Evolutionary conservation across 1,139 yeast genomes (phyloP), one percentile per base, ranked within the genome.

Genomic region (Pichia cactophila): DNA sequence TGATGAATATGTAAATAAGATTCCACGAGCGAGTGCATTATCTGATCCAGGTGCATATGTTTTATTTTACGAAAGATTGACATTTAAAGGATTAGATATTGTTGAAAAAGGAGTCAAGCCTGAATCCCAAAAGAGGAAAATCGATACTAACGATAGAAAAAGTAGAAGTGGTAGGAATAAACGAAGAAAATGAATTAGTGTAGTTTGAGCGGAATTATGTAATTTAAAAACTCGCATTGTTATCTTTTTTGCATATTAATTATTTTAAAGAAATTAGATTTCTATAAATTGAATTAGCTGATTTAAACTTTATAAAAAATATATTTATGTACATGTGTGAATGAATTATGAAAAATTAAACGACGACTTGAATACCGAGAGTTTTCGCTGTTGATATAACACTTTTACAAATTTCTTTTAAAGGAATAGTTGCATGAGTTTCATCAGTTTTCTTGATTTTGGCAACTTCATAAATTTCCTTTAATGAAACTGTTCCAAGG

Each of bases 381-480:
- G 86, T 84, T 60, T 77, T 83, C 20, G 97, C 97, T 4, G 95
- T 87, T 60, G 90, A 88, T 48, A 92, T 74, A 38, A 92, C 78
- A 36, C 88, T 80, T 58, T 92, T 92, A 53, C 87, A 86, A 47
- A 92, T 83, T 40, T 85, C 79, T 64, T 86, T 80, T 65, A 90
- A 66, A 33, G 82, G 86, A 52, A 85, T 71, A 50, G 78, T 75
- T 53, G 81, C 77, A 67, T 89, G 96, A 62, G 86, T 79, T 4
- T 80, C 81, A 65, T 92, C 98, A 20, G 86, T 82, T 67, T 88
- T 81, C 70, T 92, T 92, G 60, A 92, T 86, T 70, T 89, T 86
- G 42, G 98, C 98, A 61, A 92, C 86, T 68, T 92, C 97, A 67
- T 87, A 92, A 33, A 89, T 77, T 67, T 92, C 97, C 68, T 92